A percentile compares a stretch with the other conserved stretches of the same genome.
These are phyloP conservation scores for Penicillium crustosum DNA, from an alignment of 2,329 filamentous ascomycete species.

Conservation along the genomic window DNA sequence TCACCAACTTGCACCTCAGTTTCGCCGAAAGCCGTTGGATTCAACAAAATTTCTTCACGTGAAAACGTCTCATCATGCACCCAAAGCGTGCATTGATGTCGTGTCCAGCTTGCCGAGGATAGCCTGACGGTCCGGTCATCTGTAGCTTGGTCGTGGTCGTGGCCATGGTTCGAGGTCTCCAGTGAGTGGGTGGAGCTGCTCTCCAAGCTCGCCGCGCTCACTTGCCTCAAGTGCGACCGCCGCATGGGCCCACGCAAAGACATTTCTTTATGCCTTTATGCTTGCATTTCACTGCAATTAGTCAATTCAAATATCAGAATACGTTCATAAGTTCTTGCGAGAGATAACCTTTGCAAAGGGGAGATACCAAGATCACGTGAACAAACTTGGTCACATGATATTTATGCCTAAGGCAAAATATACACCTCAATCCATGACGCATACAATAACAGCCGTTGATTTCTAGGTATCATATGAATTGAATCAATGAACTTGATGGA, in stretches of 20 bases:
- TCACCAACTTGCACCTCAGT: conserved; percentile 63
- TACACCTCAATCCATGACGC: not conserved
- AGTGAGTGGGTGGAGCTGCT: conserved; percentile 36
- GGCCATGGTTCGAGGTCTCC: conserved; percentile 29
- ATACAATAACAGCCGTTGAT: not conserved
- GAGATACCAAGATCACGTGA: conserved; percentile 5
- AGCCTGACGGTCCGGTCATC: conserved; percentile 29
- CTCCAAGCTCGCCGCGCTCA: conserved; percentile 43
- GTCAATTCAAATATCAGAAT: conserved; percentile 1
- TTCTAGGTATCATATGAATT: not conserved
- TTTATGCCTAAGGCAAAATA: not conserved
- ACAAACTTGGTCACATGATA: not conserved
- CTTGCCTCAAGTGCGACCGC: conserved; percentile 43
- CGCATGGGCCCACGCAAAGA: conserved; percentile 41
- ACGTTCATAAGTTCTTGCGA: not conserved
- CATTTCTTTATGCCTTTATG: conserved; percentile 29
- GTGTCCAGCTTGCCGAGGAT: conserved; percentile 30
- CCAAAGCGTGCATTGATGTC: conserved; percentile 51
- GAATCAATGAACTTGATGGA: not conserved
- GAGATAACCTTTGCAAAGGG: conserved; percentile 6
- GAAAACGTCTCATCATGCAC: conserved; percentile 72
- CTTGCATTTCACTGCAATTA: conserved; percentile 25
- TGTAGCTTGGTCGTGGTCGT: conserved; percentile 28
- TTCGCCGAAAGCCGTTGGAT: conserved; percentile 67
- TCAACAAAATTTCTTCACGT: conserved; percentile 76